These are phyloP conservation scores for Entomophthora muscae DNA, from an alignment of 371 early-diverging fungal species.

Conservation along the genomic window DNA sequence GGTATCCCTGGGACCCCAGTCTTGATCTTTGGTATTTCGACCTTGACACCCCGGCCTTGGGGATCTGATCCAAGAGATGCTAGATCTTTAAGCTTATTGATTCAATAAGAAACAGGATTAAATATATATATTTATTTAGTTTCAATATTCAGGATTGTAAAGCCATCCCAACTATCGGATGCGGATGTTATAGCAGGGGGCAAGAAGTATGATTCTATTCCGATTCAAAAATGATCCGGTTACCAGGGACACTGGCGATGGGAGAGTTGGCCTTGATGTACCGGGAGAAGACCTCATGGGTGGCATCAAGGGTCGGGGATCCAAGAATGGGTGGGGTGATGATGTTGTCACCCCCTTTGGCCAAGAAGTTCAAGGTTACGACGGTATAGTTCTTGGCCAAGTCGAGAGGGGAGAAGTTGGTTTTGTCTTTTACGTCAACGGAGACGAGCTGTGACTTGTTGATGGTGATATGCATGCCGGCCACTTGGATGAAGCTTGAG, in stretches of 20 bases:
- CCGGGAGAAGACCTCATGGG: slow-evolving; percentile 17
- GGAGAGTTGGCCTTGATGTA: slow-evolving; percentile 13
- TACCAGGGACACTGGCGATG: too few relatives aligned
- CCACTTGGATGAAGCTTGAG: slow-evolving; percentile 20
- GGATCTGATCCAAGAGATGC: too few relatives aligned
- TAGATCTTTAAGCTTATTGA: too few relatives aligned
- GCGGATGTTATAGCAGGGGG: slow-evolving; percentile 1
- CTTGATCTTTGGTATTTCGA: too few relatives aligned
- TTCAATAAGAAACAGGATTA: too few relatives aligned
- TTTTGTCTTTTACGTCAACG: slow-evolving; percentile 8
- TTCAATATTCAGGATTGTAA: slow-evolving; percentile 7
- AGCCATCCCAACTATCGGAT: slow-evolving; percentile 4
- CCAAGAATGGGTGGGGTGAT: slow-evolving; percentile 11
- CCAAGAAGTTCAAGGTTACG: slow-evolving; percentile 30
- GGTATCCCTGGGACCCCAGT: too few relatives aligned
- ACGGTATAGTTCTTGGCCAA: slow-evolving; percentile 19
- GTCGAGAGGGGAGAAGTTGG: slow-evolving; percentile 14
- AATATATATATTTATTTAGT: too few relatives aligned
- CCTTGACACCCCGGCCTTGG: too few relatives aligned
- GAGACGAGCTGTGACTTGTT: slow-evolving; percentile 11
- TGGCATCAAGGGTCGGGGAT: slow-evolving; percentile 10
- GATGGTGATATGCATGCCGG: too few relatives aligned
- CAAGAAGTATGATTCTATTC: background rate
- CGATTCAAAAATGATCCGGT: slow-evolving; percentile 13
- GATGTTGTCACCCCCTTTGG: slow-evolving; percentile 38